A percentile compares a stretch with the other conserved stretches of the same genome.
These are phyloP conservation scores for Fusarium euwallaceae DNA, from an alignment of 2,329 filamentous ascomycete genomes.

Conservation along the genomic window DNA sequence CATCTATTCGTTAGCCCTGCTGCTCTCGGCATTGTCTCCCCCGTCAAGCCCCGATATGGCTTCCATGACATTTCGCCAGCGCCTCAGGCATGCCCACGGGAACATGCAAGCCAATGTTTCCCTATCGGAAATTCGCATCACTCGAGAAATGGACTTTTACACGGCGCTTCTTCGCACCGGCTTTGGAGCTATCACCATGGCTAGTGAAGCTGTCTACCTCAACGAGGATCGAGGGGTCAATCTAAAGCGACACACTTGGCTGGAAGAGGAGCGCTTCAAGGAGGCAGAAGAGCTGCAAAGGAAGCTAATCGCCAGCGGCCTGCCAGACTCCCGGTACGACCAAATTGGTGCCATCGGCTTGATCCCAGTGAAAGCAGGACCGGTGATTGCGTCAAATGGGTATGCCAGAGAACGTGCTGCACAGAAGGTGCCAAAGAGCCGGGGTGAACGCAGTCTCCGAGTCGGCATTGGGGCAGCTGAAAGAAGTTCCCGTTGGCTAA, in stretches of 20 bases:
- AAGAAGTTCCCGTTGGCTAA: slow-evolving; percentile 81
- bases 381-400: slow-evolving; percentile 63
- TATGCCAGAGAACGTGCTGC: slow-evolving; percentile 79
- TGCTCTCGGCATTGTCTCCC: slow-evolving; percentile 73
- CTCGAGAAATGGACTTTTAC: slow-evolving; percentile 94
- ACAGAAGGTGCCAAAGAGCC: slow-evolving; percentile 66
- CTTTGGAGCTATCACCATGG: slow-evolving; percentile 90
- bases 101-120: slow-evolving; percentile 96
- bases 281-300: slow-evolving; percentile 76
- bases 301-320: slow-evolving; percentile 63
- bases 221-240: slow-evolving; percentile 87
- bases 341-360: slow-evolving; percentile 67
- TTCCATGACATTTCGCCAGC: slow-evolving; percentile 64
- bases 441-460: slow-evolving; percentile 60
- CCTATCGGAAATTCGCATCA: slow-evolving; percentile 82
- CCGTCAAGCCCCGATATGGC: slow-evolving; percentile 46
- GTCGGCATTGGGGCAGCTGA: slow-evolving; percentile 85
- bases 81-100: slow-evolving; percentile 78
- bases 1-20: slow-evolving; percentile 83
- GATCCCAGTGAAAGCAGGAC: slow-evolving; percentile 65
- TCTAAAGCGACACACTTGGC: slow-evolving; percentile 84
- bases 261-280: slow-evolving; percentile 86
- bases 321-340: slow-evolving; percentile 64
- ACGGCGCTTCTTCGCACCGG: slow-evolving; percentile 88
- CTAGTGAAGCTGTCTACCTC: slow-evolving; percentile 94